A percentile compares a stretch with the other conserved stretches of the same genome.
Conservation (phyloP, 371 early-diverging fungal species). For the Mucor saturninus region DNA sequence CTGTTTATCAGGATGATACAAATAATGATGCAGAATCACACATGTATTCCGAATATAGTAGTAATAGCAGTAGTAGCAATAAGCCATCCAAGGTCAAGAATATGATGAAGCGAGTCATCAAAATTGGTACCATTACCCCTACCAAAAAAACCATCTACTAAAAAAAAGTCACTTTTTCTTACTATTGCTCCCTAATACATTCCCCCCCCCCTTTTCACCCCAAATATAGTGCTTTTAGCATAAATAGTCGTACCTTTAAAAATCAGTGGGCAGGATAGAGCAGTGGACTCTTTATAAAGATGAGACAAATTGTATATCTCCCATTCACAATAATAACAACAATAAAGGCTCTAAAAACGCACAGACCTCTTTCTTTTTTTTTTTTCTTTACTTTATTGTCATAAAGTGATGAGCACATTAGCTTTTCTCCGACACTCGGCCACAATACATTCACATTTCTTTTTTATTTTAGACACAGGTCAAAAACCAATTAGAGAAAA, state of each 20-base stretch:
- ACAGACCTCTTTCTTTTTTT: constrained; percentile 1
- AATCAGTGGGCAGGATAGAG: constrained; percentile 4
- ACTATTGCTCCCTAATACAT: not conserved
- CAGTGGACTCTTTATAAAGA: not conserved
- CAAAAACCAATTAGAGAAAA: too few species aligned
- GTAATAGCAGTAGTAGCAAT: constrained; percentile 3
- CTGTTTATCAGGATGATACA: not conserved
- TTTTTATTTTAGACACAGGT: too few species aligned
- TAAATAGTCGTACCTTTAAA: not conserved
- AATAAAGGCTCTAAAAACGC: constrained; percentile 1
- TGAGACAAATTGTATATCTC: not conserved
- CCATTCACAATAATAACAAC: not conserved
- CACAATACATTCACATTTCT: too few species aligned
- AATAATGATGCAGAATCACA: not conserved
- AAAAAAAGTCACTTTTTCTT: not conserved
- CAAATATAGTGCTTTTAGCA: too few species aligned
- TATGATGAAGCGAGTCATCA: constrained; percentile 45
- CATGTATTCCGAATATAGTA: constrained; percentile 1
- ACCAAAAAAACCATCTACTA: constrained; percentile 22
- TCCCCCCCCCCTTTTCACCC: not conserved
- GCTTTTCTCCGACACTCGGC: too few species aligned
- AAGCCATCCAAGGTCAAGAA: constrained; percentile 34
- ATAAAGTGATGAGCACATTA: too few species aligned
- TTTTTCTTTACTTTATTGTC: not conserved
- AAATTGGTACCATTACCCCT: constrained; percentile 31